Evolutionary conservation across 306 rosid genomes (phyloP).

Genomic region (Carpinus fangiana): DNA sequence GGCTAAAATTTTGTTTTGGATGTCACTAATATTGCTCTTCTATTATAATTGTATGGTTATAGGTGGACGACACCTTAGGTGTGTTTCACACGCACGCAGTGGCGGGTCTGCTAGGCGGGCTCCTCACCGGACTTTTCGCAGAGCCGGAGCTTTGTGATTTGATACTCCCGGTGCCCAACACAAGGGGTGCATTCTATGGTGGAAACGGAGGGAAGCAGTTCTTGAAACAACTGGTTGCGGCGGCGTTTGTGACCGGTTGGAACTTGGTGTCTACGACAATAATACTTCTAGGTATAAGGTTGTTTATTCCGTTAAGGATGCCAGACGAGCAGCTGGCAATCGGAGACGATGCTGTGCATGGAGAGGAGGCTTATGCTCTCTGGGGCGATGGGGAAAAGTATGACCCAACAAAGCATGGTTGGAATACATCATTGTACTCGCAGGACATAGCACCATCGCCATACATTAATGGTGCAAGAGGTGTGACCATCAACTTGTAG

Average conservation of each 20-base stretch:
- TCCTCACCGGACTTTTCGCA: constrained; percentile 83
- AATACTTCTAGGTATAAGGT: constrained; percentile 59
- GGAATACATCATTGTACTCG: constrained; percentile 21
- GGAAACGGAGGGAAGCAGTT: constrained; percentile 70
- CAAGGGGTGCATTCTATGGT: constrained; percentile 86
- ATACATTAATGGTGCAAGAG: constrained; percentile 87
- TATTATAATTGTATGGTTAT: background rate
- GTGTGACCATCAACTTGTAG: constrained; percentile 73
- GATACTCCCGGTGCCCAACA: constrained; percentile 45
- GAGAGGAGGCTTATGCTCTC: constrained; percentile 95
- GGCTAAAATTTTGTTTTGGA: no score
- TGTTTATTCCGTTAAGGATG: constrained; percentile 84
- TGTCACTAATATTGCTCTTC: no score
- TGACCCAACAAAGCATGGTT: constrained; percentile 79
- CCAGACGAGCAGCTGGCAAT: constrained; percentile 74
- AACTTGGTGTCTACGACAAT: constrained; percentile 81
- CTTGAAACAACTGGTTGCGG: constrained; percentile 76
- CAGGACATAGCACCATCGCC: constrained; percentile 50
- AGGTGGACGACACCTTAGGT: constrained; percentile 93
- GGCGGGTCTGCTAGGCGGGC: constrained; percentile 90
- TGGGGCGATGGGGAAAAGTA: constrained; percentile 98
- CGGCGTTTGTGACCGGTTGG: constrained; percentile 73
- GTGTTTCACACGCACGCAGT: constrained; percentile 98
- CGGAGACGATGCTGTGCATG: constrained; percentile 96
- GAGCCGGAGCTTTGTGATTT: constrained; percentile 78